These are phyloP conservation scores for Salvia hispanica DNA, from an alignment of 257 asterid genomes.

Conservation along the genomic window DNA sequence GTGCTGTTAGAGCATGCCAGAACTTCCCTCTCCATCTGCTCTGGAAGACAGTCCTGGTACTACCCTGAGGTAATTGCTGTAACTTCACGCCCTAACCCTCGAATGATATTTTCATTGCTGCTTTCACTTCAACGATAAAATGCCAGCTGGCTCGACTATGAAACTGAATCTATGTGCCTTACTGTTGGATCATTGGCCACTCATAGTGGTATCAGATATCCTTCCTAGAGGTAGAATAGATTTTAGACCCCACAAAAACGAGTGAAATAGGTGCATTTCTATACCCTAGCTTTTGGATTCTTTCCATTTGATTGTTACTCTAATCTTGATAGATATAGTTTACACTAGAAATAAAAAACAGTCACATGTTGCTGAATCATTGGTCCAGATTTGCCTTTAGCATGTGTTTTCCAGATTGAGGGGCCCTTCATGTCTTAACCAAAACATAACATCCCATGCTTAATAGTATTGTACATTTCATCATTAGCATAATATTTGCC, in stretches of 20 bases:
- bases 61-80: background rate
- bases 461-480: background rate
- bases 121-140: background rate
- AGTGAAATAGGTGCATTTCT: slow-evolving; percentile 25
- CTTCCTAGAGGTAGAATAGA: slow-evolving; percentile 22
- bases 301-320: slow-evolving; percentile 6
- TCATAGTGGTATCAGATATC: slow-evolving; percentile 15
- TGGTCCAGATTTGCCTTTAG: slow-evolving; percentile 35
- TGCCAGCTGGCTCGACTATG: background rate
- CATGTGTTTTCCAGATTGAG: slow-evolving; percentile 36
- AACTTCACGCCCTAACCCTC: slow-evolving; percentile 2
- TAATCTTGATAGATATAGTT: background rate
- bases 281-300: slow-evolving; percentile 29
- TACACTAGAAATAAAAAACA: background rate
- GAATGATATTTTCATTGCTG: background rate
- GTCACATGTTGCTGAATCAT: slow-evolving; percentile 42
- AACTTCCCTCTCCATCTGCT: background rate
- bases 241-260: background rate
- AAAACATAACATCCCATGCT: slow-evolving; percentile 9
- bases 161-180: slow-evolving; percentile 1
- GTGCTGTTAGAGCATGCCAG: too few species aligned
- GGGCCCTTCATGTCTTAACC: slow-evolving; percentile 28
- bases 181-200: slow-evolving; percentile 28
- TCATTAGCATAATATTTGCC: background rate
- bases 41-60: background rate